These are phyloP conservation scores for Populus pruinosa DNA, from an alignment of 345 rosid species.

Conservation along the genomic window DNA sequence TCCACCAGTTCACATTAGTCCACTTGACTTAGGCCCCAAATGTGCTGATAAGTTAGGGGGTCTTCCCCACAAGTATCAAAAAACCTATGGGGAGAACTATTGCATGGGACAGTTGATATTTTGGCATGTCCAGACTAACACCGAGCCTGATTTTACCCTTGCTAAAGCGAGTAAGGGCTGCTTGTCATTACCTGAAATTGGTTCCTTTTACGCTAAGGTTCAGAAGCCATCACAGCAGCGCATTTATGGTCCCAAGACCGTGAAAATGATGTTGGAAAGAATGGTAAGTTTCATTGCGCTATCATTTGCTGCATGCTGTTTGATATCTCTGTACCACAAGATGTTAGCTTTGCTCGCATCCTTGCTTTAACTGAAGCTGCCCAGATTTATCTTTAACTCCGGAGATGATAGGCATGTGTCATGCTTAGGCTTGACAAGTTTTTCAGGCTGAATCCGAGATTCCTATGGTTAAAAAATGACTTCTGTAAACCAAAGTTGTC, in stretches of 20 bases:
- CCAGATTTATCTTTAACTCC: neutral
- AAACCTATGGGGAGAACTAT: conserved; percentile 88
- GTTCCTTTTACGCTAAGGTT: conserved; percentile 81
- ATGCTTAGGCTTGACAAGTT: neutral
- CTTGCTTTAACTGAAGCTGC: neutral
- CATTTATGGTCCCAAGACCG: conserved; percentile 74
- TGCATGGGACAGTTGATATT: conserved; percentile 94
- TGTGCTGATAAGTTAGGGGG: conserved; percentile 67
- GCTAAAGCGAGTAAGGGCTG: conserved; percentile 78
- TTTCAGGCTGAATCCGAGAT: neutral
- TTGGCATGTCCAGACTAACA: conserved; percentile 89
- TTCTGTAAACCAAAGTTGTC: neutral
- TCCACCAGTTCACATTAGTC: conserved; percentile 81
- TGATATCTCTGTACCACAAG: no score
- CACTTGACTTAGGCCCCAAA: conserved; percentile 91
- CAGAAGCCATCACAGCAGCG: conserved; percentile 81
- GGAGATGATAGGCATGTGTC: neutral
- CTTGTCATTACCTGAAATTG: conserved; percentile 77
- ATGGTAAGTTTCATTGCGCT: conserved; percentile 50
- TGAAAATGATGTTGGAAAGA: conserved; percentile 67
- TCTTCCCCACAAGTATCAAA: conserved; percentile 67
- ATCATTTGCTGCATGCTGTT: neutral
- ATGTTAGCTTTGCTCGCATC: neutral
- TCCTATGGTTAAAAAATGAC: neutral
- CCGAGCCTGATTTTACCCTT: conserved; percentile 73